Conservation (phyloP, 225 moss, liverwort and hornwort species). For the Rhytidiadelphus loreus region DNA sequence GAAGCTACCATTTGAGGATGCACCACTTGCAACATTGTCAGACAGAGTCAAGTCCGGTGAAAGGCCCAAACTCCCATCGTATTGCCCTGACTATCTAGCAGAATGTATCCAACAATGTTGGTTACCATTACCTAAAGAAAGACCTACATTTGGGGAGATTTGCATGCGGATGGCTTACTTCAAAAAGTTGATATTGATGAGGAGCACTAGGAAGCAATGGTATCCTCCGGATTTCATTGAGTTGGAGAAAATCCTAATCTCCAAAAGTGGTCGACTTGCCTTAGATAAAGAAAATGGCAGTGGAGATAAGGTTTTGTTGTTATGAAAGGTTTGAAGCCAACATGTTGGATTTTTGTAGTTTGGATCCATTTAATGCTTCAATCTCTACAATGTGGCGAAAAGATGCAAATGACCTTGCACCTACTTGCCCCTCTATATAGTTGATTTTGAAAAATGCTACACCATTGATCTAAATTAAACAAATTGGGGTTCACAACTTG, state of each 20-base stretch:
- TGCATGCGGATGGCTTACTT: conserved; percentile 16
- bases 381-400: not conserved
- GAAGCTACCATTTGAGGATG: conserved; percentile 17
- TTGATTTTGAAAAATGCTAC: too few relatives aligned
- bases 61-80: conserved; percentile 14
- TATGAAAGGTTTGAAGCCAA: not conserved
- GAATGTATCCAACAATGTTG: conserved; percentile 38
- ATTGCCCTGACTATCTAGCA: conserved; percentile 35
- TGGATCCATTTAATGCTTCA: not conserved
- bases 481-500: too few relatives aligned
- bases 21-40: not conserved
- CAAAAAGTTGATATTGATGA: conserved; percentile 37
- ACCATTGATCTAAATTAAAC: too few relatives aligned
- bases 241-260: conserved; percentile 20
- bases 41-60: conserved; percentile 10
- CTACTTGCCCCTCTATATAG: too few relatives aligned
- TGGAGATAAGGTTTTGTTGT: conserved; percentile 6
- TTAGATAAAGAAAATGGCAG: conserved; percentile 10
- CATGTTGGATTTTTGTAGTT: not conserved
- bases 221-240: conserved; percentile 34
- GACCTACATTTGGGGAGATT: conserved; percentile 31
- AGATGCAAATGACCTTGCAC: too few relatives aligned
- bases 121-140: not conserved
- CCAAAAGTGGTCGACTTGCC: conserved; percentile 20
- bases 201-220: conserved; percentile 34